These are phyloP conservation scores for Termitomyces sp. DNA, from an alignment of 768 basidiomycete genomes.

Conservation along the genomic window DNA sequence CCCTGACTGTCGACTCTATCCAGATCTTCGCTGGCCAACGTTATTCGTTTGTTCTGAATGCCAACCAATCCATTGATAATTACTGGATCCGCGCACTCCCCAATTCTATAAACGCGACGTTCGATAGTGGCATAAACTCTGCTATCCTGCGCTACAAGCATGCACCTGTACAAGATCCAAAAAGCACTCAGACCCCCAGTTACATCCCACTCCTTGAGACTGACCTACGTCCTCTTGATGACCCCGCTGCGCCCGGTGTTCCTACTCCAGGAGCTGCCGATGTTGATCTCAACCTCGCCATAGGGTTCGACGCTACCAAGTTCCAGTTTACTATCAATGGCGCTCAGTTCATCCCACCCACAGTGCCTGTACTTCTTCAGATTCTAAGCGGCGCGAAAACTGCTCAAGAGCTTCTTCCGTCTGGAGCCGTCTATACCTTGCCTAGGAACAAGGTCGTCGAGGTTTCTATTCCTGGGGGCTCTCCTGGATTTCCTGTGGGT, in stretches of 20 bases:
- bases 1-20: conserved; percentile 32
- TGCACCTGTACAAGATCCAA: conserved; percentile 21
- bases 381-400: conserved; percentile 48
- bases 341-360: conserved; percentile 29
- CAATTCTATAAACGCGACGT: background rate
- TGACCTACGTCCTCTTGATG: conserved; percentile 8
- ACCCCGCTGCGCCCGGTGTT: conserved; percentile 10
- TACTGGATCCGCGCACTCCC: conserved; percentile 32
- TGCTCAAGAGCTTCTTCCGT: conserved; percentile 43
- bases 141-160: conserved; percentile 45
- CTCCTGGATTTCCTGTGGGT: conserved; percentile 26
- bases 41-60: conserved; percentile 30
- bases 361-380: conserved; percentile 51
- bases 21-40: conserved; percentile 35
- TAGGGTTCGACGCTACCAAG: conserved; percentile 6
- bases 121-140: conserved; percentile 41
- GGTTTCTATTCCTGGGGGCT: conserved; percentile 34
- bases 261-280: conserved; percentile 18
- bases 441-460: conserved; percentile 41
- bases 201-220: conserved; percentile 25
- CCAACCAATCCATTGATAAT: conserved; percentile 32
- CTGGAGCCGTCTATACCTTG: conserved; percentile 40
- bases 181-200: conserved; percentile 12
- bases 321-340: conserved; percentile 26
- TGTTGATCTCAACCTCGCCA: conserved; percentile 15